Conservation (phyloP, 1,284 basidiomycete species). For the Athelia sp. region DNA sequence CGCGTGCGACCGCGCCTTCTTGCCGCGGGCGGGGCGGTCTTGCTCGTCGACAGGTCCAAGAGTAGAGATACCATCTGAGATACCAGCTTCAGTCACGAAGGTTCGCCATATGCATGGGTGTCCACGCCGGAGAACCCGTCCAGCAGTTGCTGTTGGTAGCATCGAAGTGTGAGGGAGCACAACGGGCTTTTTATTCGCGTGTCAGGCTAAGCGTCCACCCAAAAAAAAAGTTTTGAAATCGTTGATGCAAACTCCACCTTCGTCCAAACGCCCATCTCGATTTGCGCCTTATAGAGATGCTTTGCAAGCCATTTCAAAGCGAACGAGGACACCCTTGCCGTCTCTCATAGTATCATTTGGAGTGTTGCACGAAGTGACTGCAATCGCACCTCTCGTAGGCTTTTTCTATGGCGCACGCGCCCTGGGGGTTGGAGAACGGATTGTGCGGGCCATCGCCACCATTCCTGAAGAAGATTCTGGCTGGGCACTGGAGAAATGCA, state of each 20-base stretch:
- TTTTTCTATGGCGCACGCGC: slow-evolving; percentile 71
- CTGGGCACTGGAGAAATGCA: slow-evolving; percentile 37
- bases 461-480: slow-evolving; percentile 11
- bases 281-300: slow-evolving; percentile 45
- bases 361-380: slow-evolving; percentile 85
- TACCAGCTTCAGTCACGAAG: not conserved
- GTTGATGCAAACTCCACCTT: no score
- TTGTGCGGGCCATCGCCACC: slow-evolving; percentile 40
- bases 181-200: no score
- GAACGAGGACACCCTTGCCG: slow-evolving; percentile 69
- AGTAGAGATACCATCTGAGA: no score
- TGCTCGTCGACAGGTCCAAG: no score
- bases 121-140: not conserved
- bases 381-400: slow-evolving; percentile 70
- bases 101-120: not conserved
- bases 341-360: slow-evolving; percentile 79
- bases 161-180: not conserved
- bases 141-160: not conserved
- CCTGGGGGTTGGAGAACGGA: slow-evolving; percentile 66
- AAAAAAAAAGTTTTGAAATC: no score
- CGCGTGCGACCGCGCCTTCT: not conserved
- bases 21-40: not conserved
- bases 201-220: no score
- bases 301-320: slow-evolving; percentile 50
- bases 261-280: slow-evolving; percentile 5